Base-by-base conservation (phyloP, 768 basidiomycete genomes). In the Xanthoconium stramineum region DNA sequence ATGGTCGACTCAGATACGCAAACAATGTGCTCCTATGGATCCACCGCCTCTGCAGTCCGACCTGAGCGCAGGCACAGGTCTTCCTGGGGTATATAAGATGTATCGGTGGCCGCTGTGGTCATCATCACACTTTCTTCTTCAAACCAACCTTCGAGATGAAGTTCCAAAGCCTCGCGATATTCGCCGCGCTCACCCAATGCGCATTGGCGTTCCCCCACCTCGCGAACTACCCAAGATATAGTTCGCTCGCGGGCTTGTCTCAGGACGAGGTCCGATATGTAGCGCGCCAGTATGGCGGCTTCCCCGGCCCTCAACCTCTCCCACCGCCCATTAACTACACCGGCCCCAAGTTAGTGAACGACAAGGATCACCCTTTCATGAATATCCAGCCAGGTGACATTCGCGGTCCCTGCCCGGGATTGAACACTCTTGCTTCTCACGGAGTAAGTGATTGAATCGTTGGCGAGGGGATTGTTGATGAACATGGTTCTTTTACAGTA, bases 351-450 rank as follows among this genome's bases (percentile, higher is more conserved):
- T 12, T 62, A 33, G 65, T 68, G 5, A 35, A 62, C 20, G 66
- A 65, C 28, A 29, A 11, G 3, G 50, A 32, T 15, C 65, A 68
- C 15, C 66, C 65, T n/a, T 68, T 42, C 36, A 0, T 35, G 6
- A 46, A 47, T 15, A 43, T 47, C 35, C 40, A 0, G n/a, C 59
- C 62, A 12, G 57, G 57, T 35, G 66, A 62, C 39, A 57, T 68
- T 37, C 66, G 65, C 37, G 65, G 65, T 14, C 63, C 66, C 5
- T 66, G 57, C 43, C 63, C 65, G 0, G 65, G 65, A 43, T 36
- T 66, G 53, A 68, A 66, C 32, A 68, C 66, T 9, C 50, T 66
- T 2, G 58, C 66, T 5, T 56, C 63, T 58, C 65, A 66, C 3
- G 66, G 66, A 14, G 65, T 65, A 17, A 53, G 66, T 43, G 11